Percentiles rank a stretch among this genome's conserved stretches.
Conservation (phyloP, 2,329 filamentous ascomycete genomes). For the Aspergillus proliferans region DNA sequence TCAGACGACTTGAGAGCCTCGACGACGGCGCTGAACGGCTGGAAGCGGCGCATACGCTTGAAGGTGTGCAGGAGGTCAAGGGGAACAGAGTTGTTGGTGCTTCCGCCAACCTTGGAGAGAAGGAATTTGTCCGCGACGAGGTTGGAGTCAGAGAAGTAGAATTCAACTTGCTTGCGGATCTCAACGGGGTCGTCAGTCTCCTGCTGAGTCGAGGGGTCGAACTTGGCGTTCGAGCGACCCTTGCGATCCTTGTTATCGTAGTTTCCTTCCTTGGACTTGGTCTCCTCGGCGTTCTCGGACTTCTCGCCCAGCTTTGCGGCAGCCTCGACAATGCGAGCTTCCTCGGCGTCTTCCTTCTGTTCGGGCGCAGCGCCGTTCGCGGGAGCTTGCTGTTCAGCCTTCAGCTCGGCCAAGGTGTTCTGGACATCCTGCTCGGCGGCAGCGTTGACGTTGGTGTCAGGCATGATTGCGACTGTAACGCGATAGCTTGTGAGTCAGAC, state of each 20-base stretch:
- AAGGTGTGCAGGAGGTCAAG: constrained; percentile 76
- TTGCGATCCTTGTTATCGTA: constrained; percentile 20
- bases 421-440: constrained; percentile 43
- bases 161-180: constrained; percentile 88
- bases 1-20: constrained; percentile 73
- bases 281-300: constrained; percentile 31
- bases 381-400: constrained; percentile 24
- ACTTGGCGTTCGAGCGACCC: constrained; percentile 58
- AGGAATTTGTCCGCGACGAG: constrained; percentile 84
- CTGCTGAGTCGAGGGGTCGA: constrained; percentile 59
- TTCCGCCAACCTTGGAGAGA: constrained; percentile 68
- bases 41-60: constrained; percentile 94
- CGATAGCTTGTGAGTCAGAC: constrained; percentile 1
- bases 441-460: constrained; percentile 31
- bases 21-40: constrained; percentile 77
- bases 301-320: constrained; percentile 33
- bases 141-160: constrained; percentile 92
- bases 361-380: constrained; percentile 17
- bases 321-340: constrained; percentile 33
- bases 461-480: constrained; percentile 20
- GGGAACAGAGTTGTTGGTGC: constrained; percentile 66
- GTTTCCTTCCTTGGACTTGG: constrained; percentile 15
- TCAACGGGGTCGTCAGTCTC: constrained; percentile 70
- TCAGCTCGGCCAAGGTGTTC: constrained; percentile 40
- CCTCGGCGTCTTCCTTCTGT: constrained; percentile 27